phyloP scores from a whole-genome alignment of 2,329 filamentous ascomycete species.

The Thelonectria blattea region DNA sequence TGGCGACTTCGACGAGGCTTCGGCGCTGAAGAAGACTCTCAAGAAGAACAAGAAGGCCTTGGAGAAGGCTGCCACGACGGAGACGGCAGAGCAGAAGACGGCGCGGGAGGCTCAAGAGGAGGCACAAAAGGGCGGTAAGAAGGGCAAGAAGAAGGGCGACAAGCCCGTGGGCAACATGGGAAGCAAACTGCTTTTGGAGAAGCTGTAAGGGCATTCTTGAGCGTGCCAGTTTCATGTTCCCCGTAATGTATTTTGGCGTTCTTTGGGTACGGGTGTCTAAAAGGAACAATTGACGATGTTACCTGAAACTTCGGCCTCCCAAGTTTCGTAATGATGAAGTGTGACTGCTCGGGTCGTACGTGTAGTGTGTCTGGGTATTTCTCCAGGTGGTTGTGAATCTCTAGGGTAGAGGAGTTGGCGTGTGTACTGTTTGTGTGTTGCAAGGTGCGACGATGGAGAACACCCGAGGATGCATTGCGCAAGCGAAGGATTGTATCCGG shows the following conservation, averaged over 20 bases:
- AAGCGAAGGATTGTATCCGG: neutral
- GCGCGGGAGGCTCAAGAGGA: constrained; percentile 57
- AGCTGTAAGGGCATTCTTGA: constrained; percentile 47
- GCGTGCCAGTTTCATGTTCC: constrained; percentile 15
- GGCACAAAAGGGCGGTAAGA: constrained; percentile 50
- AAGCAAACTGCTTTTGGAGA: constrained; percentile 65
- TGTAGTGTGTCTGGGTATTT: neutral
- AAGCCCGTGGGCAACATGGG: constrained; percentile 66
- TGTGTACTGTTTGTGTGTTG: neutral
- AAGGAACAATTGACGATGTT: constrained; percentile 19
- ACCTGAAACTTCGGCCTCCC: constrained; percentile 3
- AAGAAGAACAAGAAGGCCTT: constrained; percentile 76
- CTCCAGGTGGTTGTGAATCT: neutral
- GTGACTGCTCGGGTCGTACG: neutral
- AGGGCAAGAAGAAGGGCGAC: constrained; percentile 50
- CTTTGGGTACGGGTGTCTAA: constrained; percentile 15
- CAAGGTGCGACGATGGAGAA: neutral
- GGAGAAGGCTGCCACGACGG: constrained; percentile 68
- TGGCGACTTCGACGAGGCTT: constrained; percentile 69
- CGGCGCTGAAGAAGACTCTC: constrained; percentile 71
- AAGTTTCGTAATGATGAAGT: neutral
- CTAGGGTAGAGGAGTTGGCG: neutral
- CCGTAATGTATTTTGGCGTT: constrained; percentile 20
- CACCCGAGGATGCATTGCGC: neutral
- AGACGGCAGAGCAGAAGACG: constrained; percentile 59